Percentiles rank a stretch among this genome's conserved stretches.
Evolutionary conservation across 257 asterid species (phyloP).

Genomic region (Ophiorrhiza pumila): DNA sequence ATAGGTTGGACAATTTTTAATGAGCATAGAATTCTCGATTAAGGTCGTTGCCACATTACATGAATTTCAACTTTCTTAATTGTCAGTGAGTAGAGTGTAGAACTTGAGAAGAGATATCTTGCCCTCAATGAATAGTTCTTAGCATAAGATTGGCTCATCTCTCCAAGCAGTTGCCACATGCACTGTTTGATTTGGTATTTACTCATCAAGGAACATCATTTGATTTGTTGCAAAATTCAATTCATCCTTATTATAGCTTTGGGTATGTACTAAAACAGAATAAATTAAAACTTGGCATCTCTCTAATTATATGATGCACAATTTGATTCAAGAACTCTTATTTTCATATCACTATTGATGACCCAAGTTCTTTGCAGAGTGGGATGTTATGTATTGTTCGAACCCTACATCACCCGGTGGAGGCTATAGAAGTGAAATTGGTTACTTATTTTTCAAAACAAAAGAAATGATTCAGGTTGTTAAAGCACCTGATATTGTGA

Average conservation of each 20-base stretch:
- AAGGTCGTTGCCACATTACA: not conserved
- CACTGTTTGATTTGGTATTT: not conserved
- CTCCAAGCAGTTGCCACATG: not conserved
- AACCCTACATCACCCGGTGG: constrained; percentile 95
- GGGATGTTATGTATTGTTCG: constrained; percentile 88
- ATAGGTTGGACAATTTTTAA: no score
- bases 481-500: constrained; percentile 75
- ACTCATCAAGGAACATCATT: not conserved
- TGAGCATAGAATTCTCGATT: not conserved
- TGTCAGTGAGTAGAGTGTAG: not conserved
- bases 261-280: no score
- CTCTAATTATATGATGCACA: not conserved
- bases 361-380: constrained; percentile 42
- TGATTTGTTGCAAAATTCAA: not conserved
- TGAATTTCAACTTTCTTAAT: not conserved
- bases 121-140: not conserved
- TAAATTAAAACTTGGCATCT: no score
- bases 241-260: not conserved
- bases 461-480: constrained; percentile 85
- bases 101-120: not conserved
- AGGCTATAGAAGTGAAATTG: constrained; percentile 70
- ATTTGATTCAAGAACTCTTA: no score
- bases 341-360: not conserved
- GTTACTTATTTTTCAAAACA: constrained; percentile 74
- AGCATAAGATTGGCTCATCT: constrained; percentile 1